These are phyloP conservation scores for Chrysophaeum taylorii DNA, from an alignment of 352 stramenopile genomes.

Conservation along the genomic window DNA sequence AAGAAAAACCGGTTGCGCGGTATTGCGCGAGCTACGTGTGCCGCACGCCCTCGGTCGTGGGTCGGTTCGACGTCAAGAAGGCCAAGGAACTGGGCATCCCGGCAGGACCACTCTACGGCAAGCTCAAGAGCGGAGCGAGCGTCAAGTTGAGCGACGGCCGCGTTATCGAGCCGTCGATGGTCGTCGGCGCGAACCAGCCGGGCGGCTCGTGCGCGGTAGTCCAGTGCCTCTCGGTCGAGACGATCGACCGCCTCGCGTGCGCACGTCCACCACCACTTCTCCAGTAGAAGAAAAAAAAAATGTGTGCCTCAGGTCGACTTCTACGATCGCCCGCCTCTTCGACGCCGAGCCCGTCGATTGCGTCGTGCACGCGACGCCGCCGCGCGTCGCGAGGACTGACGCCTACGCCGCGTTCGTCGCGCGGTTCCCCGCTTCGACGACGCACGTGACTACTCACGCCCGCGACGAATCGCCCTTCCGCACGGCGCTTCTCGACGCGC, in stretches of 20 bases:
- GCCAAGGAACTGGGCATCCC: slow-evolving; percentile 63
- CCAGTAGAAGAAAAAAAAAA: slow-evolving; percentile 1
- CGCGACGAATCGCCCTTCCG: slow-evolving; percentile 18
- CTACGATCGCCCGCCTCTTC: not conserved
- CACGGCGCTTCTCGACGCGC: slow-evolving; percentile 24
- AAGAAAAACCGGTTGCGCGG: not conserved
- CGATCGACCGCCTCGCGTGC: slow-evolving; percentile 24
- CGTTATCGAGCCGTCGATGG: slow-evolving; percentile 60
- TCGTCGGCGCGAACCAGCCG: slow-evolving; percentile 38
- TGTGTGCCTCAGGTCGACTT: slow-evolving; percentile 17
- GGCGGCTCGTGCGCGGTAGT: slow-evolving; percentile 40
- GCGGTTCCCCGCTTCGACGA: not conserved
- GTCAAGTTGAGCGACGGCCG: slow-evolving; percentile 65
- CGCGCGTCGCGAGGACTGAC: not conserved
- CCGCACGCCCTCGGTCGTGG: not conserved
- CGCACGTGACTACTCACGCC: not conserved
- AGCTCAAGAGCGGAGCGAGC: slow-evolving; percentile 69
- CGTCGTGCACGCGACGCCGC: not conserved
- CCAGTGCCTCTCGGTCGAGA: slow-evolving; percentile 34
- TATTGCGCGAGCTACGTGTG: not conserved
- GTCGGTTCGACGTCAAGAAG: slow-evolving; percentile 55
- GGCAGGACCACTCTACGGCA: slow-evolving; percentile 68
- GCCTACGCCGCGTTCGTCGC: not conserved
- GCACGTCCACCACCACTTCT: too few relatives aligned
- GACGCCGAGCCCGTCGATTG: not conserved